Evolutionary conservation across 495 filamentous ascomycete species (phyloP).

Genomic region (Penicillium robsamsonii): DNA sequence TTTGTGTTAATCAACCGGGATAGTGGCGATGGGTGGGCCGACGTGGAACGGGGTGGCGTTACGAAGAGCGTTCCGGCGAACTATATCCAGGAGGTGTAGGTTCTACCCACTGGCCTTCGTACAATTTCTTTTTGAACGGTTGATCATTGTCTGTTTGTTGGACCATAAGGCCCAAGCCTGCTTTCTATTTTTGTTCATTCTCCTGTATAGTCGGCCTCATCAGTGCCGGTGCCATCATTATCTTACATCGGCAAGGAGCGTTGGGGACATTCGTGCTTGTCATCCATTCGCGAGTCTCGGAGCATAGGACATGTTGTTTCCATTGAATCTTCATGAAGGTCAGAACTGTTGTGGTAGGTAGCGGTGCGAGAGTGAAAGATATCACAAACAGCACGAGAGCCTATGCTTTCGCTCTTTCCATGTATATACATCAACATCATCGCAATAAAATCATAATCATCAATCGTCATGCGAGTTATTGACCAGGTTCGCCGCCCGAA

Average conservation of each 20-base stretch:
- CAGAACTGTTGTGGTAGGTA: neutral
- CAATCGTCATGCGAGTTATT: conserved; percentile 15
- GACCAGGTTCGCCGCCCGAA: conserved; percentile 1
- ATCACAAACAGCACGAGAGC: neutral
- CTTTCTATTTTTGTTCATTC: conserved; percentile 4
- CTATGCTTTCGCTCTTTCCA: neutral
- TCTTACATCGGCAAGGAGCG: conserved; percentile 27
- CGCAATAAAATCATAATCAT: conserved; percentile 2
- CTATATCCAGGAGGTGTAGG: conserved; percentile 75
- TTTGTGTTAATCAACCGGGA: conserved; percentile 86
- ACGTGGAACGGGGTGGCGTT: conserved; percentile 87
- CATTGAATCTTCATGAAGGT: neutral
- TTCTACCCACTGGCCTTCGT: conserved; percentile 12
- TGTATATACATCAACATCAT: neutral
- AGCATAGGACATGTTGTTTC: conserved; percentile 8
- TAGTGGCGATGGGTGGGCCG: conserved; percentile 90
- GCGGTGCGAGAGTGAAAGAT: neutral
- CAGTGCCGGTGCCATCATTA: conserved; percentile 15
- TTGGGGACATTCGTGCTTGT: conserved; percentile 15
- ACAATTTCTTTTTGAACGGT: neutral
- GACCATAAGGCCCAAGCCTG: conserved; percentile 2
- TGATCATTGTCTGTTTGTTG: neutral
- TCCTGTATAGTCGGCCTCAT: conserved; percentile 13
- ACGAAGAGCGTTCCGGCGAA: conserved; percentile 93
- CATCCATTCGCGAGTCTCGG: conserved; percentile 8